Base-by-base conservation (phyloP, 2,329 filamentous ascomycete species). In the Xylariaceae sp. region DNA sequence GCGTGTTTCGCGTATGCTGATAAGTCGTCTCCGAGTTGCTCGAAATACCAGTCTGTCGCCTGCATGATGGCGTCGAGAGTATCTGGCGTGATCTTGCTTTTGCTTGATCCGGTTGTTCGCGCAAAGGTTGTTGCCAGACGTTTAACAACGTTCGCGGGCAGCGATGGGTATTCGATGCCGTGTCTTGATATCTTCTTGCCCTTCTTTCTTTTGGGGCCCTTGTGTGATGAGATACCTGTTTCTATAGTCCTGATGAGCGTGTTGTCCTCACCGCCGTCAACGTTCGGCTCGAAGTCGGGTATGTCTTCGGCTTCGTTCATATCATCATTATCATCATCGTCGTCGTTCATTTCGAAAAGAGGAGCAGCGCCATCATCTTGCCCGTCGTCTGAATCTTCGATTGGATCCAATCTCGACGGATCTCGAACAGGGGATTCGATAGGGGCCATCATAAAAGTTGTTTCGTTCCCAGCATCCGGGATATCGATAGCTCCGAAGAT, bases 1-100 rank as follows among this genome's bases (percentile, higher is more conserved):
- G 87, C 90, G 67, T 96, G 90, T 53, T 82, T 77, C 15, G 90
- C 87, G 66, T 91, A 96, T 2, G 84, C 85, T 11, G 81, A 81
- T 47, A 96, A 71, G 63, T 95, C 90, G 52, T 90, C 87, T 42
- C 87, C 83, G 2, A 88, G 74, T 67, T 96, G 90, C 69, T 95
- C 89, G 66, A 96, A 95, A 68, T 90, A 96, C 86, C 89, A 94
- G 54, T 95, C 89, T 2, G 88, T 88, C 1, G 90, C 89, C 64
- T 90, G 85, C 61, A 86, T 83, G 47, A 96, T 82, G 5, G 86
- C 85, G 30, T 80, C 78, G 35, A 95, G 71, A 1, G 87, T 85
- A 45, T 94, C 88, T 41, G 86, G 82, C 49, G 78, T 83, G 42
- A 95, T 80, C 57, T 85, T 88, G 5, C 81, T 73, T 58, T 86